Conservation (phyloP, 2,329 filamentous ascomycete species). For the Scytalidium sp. region DNA sequence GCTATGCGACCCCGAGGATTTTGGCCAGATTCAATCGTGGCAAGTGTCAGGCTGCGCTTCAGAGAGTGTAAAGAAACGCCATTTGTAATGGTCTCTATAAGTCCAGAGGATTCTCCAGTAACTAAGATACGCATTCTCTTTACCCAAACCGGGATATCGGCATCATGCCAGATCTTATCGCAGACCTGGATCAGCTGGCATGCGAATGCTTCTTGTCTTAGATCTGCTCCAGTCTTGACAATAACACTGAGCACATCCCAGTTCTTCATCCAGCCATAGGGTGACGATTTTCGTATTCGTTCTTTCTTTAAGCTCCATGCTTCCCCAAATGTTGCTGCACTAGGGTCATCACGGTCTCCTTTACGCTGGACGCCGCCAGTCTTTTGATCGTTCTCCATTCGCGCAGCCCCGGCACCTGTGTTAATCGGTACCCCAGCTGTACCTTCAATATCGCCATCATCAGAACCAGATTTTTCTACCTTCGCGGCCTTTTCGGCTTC, state of each 20-base stretch:
- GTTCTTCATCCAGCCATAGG: slow-evolving; percentile 86
- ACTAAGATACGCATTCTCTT: slow-evolving; percentile 86
- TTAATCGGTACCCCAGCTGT: slow-evolving; percentile 45
- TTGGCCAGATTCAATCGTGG: slow-evolving; percentile 67
- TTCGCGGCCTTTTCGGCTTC: slow-evolving; percentile 18
- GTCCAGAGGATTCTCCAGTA: slow-evolving; percentile 77
- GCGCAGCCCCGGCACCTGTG: slow-evolving; percentile 70
- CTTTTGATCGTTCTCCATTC: slow-evolving; percentile 89
- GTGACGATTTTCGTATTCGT: slow-evolving; percentile 77
- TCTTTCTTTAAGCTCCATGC: slow-evolving; percentile 84
- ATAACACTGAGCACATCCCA: slow-evolving; percentile 87
- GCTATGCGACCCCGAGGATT: slow-evolving; percentile 76
- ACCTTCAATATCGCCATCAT: slow-evolving; percentile 55
- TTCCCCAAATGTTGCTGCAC: slow-evolving; percentile 82
- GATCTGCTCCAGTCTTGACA: slow-evolving; percentile 80
- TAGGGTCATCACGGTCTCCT: slow-evolving; percentile 81
- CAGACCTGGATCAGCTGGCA: slow-evolving; percentile 82
- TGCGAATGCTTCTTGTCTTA: slow-evolving; percentile 82
- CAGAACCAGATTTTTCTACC: slow-evolving; percentile 42
- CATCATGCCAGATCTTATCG: slow-evolving; percentile 77
- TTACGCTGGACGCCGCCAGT: slow-evolving; percentile 79
- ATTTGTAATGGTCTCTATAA: slow-evolving; percentile 86
- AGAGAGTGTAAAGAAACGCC: slow-evolving; percentile 84
- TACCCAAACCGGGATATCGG: slow-evolving; percentile 76
- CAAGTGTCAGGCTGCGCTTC: slow-evolving; percentile 76